Base-by-base conservation (phyloP, 139 green algal genomes). In the Penium margaritaceum region DNA sequence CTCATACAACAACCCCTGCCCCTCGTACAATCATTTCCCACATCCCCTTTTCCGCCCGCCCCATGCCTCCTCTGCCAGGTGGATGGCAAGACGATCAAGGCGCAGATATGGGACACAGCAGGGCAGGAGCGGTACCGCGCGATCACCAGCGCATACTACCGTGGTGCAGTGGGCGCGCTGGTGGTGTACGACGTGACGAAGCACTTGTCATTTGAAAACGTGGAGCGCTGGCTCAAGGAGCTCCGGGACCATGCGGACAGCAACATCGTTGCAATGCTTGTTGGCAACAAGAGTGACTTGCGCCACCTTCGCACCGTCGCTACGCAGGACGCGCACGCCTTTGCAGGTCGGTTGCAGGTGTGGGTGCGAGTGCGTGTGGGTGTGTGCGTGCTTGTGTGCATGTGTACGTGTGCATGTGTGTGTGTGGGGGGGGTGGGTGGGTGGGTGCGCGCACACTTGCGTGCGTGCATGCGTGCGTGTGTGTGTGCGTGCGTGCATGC, bases 161-260 rank as follows among this genome's bases (percentile, higher is more conserved):
- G 94, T 12, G 94, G 94, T 7, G 94, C 94, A 37, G 94, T 99
- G 0, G 94, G 94, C 0, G 94, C 94, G 3, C 84, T 99, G 47
- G 87, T 99, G 6, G 94, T 98, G 36, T 99, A 99, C 70, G 94
- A 99, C 81, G 97, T 99, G 70, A 99, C 94, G 30, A 98, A 98
- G 85, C 4, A 81, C 64, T 90, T 94, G 1, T 96, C 92, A 0
- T 98, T 96, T 87, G 92, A 97, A 79, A 96, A 98, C 69, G 94
- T 97, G 39, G 91, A 96, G 85, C 80, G 94, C 36, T 99, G 94
- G 94, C 80, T 99, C 24, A 97, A 97, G 83, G 94, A 98, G 84
- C 84, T 97, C 46, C 70, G 94, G 4, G 94, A 99, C 77, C 94
- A 99, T 82, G 94, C 94, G 15, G 94, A 99, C 82, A 78, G 81